A percentile compares a stretch with the other conserved stretches of the same genome.
Evolutionary conservation across 345 rosid genomes (phyloP).

Genomic region (Geranium brycei): DNA sequence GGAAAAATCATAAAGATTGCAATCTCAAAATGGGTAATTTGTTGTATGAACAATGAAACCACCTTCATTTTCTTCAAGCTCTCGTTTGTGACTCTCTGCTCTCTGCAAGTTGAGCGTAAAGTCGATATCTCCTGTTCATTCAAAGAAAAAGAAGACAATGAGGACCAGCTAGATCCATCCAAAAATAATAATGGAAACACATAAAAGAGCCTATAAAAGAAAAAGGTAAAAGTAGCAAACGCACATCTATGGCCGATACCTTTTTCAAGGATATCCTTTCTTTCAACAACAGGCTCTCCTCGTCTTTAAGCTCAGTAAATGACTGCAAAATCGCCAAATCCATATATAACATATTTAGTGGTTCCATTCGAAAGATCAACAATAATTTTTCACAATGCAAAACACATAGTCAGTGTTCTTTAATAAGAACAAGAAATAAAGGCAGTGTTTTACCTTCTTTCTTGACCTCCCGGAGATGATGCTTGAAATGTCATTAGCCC

Average conservation of each 20-base stretch:
- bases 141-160: background rate
- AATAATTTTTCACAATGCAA: background rate
- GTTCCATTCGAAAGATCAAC: background rate
- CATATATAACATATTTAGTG: no score
- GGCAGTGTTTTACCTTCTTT: slow-evolving; percentile 38
- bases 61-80: slow-evolving; percentile 77
- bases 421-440: no score
- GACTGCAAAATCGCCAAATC: slow-evolving; percentile 30
- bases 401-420: no score
- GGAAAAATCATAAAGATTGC: no score
- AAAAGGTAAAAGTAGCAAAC: background rate
- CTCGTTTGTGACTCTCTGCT: slow-evolving; percentile 37
- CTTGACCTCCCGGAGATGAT: slow-evolving; percentile 29
- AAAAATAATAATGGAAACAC: no score
- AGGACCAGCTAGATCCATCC: background rate
- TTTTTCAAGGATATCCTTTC: slow-evolving; percentile 41
- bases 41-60: background rate
- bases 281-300: slow-evolving; percentile 43
- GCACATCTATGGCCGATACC: slow-evolving; percentile 17
- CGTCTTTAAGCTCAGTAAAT: slow-evolving; percentile 60
- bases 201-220: background rate
- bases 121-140: slow-evolving; percentile 50
- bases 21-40: background rate
- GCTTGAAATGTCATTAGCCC: slow-evolving; percentile 30
- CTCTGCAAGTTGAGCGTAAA: slow-evolving; percentile 31